phyloP scores from a whole-genome alignment of 1,284 basidiomycete species.

The Phylloboletellus chloephorus region DNA sequence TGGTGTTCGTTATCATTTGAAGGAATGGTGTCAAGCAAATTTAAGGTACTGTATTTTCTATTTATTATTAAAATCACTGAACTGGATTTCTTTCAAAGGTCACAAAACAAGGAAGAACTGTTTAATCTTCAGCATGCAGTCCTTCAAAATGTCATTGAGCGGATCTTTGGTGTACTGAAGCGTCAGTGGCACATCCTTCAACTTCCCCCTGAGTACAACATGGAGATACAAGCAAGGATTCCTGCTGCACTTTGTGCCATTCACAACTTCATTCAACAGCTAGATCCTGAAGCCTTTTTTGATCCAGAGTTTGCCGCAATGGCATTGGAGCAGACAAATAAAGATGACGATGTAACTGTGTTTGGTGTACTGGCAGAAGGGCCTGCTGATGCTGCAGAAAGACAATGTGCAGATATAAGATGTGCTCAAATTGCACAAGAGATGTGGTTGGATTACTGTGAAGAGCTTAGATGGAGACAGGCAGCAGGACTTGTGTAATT shows the following conservation, averaged over 20 bases:
- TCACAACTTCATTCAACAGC: conserved; percentile 35
- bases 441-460: conserved; percentile 19
- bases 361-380: conserved; percentile 1
- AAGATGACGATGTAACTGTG: not conserved
- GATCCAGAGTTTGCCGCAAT: not conserved
- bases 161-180: conserved; percentile 41
- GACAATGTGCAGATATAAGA: not conserved
- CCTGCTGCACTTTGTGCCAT: conserved; percentile 29
- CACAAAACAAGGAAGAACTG: conserved; percentile 31
- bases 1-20: not conserved
- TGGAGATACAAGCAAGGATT: conserved; percentile 31
- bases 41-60: conserved; percentile 1
- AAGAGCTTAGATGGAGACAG: too few relatives aligned
- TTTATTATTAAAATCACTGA: too few relatives aligned
- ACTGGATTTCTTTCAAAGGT: too few relatives aligned
- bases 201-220: conserved; percentile 23
- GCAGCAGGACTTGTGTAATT: too few relatives aligned
- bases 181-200: conserved; percentile 27
- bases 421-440: conserved; percentile 11
- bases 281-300: not conserved
- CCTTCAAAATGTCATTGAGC: conserved; percentile 37
- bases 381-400: not conserved
- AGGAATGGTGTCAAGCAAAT: not conserved
- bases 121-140: conserved; percentile 38
- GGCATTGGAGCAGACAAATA: not conserved